Evolutionary conservation across 1,284 basidiomycete genomes (phyloP).

Genomic region (Pseudozyma sp.): DNA sequence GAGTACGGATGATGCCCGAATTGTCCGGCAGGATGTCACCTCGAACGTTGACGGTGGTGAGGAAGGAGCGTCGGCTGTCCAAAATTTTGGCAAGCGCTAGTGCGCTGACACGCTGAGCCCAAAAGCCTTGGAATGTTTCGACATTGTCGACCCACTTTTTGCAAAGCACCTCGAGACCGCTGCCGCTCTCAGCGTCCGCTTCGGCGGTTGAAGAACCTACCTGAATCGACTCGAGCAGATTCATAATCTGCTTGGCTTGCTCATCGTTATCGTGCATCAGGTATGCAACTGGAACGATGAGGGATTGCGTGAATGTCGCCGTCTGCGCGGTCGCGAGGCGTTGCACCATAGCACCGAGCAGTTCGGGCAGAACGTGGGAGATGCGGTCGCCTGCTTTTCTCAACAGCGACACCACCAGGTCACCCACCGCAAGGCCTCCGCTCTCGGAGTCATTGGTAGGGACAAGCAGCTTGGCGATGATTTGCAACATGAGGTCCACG

Average conservation of each 20-base stretch:
- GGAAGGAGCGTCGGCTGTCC: slow-evolving; percentile 75
- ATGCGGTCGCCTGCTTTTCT: slow-evolving; percentile 82
- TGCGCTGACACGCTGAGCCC: slow-evolving; percentile 74
- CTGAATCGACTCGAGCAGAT: slow-evolving; percentile 70
- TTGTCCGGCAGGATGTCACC: slow-evolving; percentile 81
- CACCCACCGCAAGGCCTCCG: slow-evolving; percentile 90
- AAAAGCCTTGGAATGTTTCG: slow-evolving; percentile 92
- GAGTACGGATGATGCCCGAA: slow-evolving; percentile 82
- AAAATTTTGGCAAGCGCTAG: slow-evolving; percentile 85
- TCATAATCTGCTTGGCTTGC: slow-evolving; percentile 53
- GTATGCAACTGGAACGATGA: slow-evolving; percentile 92
- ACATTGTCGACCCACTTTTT: slow-evolving; percentile 93
- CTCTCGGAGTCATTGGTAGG: slow-evolving; percentile 70
- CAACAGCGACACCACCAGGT: slow-evolving; percentile 91
- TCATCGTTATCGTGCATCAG: slow-evolving; percentile 83
- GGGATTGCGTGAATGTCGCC: slow-evolving; percentile 81
- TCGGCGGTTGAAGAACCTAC: slow-evolving; percentile 12
- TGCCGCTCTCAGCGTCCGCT: slow-evolving; percentile 65
- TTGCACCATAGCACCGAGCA: slow-evolving; percentile 83
- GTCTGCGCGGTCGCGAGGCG: slow-evolving; percentile 86
- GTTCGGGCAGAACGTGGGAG: slow-evolving; percentile 81
- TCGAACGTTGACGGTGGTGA: slow-evolving; percentile 81
- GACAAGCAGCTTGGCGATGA: slow-evolving; percentile 56
- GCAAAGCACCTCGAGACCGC: slow-evolving; percentile 82
- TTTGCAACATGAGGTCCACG: slow-evolving; percentile 53